These are phyloP conservation scores for Gracilaria vermiculophylla DNA, from an alignment of 23 red algal genomes.

Conservation along the genomic window DNA sequence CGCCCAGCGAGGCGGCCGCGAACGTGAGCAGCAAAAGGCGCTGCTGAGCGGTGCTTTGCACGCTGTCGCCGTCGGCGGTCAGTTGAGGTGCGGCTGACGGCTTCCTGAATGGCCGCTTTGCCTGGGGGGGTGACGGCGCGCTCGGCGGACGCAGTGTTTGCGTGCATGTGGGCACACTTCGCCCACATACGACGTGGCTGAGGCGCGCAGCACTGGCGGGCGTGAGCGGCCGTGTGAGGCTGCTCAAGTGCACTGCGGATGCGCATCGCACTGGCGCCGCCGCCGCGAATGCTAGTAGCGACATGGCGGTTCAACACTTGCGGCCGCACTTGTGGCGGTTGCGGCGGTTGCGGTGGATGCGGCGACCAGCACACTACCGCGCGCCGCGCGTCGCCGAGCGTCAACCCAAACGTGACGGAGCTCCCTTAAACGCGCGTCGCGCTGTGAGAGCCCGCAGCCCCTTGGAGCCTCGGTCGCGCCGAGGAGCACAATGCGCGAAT, in stretches of 20 bases:
- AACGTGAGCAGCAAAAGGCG: background rate
- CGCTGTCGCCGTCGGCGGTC: slow-evolving; percentile 20
- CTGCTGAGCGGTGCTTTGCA: slow-evolving; percentile 28
- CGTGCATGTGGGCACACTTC: background rate
- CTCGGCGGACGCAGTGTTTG: background rate
- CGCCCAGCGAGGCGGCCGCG: background rate
- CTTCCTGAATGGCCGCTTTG: background rate
- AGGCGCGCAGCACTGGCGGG: background rate
- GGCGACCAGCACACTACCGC: too few relatives aligned
- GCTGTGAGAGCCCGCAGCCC: too few relatives aligned
- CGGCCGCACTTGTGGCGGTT: too few relatives aligned
- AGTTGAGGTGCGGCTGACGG: slow-evolving; percentile 31
- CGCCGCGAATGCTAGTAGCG: background rate
- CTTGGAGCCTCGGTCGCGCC: too few relatives aligned
- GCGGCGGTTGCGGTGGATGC: too few relatives aligned
- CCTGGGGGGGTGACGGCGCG: background rate
- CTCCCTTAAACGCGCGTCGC: too few relatives aligned
- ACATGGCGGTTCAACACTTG: too few relatives aligned
- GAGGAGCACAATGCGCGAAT: too few relatives aligned
- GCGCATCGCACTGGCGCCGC: background rate
- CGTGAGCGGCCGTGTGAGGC: background rate
- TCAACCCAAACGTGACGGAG: too few relatives aligned
- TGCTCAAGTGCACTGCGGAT: background rate
- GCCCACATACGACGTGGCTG: background rate
- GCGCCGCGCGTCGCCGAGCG: too few relatives aligned